Base-by-base conservation (phyloP, 176 grass and related monocot genomes). In the Lolium multiflorum region DNA sequence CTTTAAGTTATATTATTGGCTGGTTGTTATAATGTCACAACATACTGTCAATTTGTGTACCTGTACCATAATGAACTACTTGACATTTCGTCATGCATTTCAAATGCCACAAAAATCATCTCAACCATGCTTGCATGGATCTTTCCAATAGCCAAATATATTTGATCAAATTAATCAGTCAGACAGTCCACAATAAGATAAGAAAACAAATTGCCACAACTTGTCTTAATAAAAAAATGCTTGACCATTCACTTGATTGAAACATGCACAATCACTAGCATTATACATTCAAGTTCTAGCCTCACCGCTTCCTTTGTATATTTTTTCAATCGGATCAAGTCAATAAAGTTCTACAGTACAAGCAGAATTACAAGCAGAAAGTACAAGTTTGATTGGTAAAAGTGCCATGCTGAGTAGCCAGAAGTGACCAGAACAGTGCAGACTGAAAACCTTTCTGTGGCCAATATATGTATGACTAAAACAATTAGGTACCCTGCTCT, bases 331-430 rank as follows among this genome's bases (percentile, higher is more conserved):
- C 44, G 14, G 70, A 73, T 25, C 11, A 73, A 49, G 44, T 73
- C 71, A 22, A 73, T 44, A 74, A 22, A 48, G 43, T 50, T 74
- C 25, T 49, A 74, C 4, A 74, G 46, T 47, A 47, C 20, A 72
- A n/a, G 68, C 68, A 72, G 70, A 47, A 72, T 72, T 41, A 72
- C 22, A 72, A 48, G 41, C 70, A 74, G 71, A 1, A 74, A 24
- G 44, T 74, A 51, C 14, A 75, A 49, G 71, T 14, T 28, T 49
- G 7, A 75, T 51, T 75, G 46, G 46, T 51, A 49, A 8, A 74
- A 25, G 71, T 44, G 28, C 47, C 20, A 5, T 52, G 28, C 3
- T 28, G 21, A 48, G 68, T 1, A 71, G 47, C 71, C 71, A 74
- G 47, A 51, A 51, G 22, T 75, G 22, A 21, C 13, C 72, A 75